Conservation (phyloP, 306 rosid species). For the Medicago truncatula region MtrunA17r5.0-ANR NC_053045.1:45013501-45014000, state of each 20-base stretch:
- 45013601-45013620: slow-evolving; percentile 12
- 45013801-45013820: neutral
- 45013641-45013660: slow-evolving; percentile 22
- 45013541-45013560: neutral
- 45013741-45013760: slow-evolving; percentile 20
- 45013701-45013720: slow-evolving; percentile 8
- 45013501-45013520: neutral
- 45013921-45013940: slow-evolving; percentile 60
- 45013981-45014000: slow-evolving; percentile 95
- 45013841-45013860: slow-evolving; percentile 1
- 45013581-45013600: neutral
- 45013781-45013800: slow-evolving; percentile 7
- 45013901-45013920: neutral
- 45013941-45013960: slow-evolving; percentile 87
- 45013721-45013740: slow-evolving; percentile 12
- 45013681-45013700: neutral
- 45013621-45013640: slow-evolving; percentile 6
- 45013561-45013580: slow-evolving; percentile 16
- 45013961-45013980: slow-evolving; percentile 97
- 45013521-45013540: too few relatives aligned
- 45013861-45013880: neutral
- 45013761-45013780: slow-evolving; percentile 30
- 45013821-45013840: slow-evolving; percentile 41
- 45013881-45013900: slow-evolving; percentile 18
- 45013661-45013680: slow-evolving; percentile 6